A percentile compares a stretch with the other conserved stretches of the same genome.
Evolutionary conservation across 164 flowering plant species (phyloP).

Genomic region (Annona cherimola): DNA sequence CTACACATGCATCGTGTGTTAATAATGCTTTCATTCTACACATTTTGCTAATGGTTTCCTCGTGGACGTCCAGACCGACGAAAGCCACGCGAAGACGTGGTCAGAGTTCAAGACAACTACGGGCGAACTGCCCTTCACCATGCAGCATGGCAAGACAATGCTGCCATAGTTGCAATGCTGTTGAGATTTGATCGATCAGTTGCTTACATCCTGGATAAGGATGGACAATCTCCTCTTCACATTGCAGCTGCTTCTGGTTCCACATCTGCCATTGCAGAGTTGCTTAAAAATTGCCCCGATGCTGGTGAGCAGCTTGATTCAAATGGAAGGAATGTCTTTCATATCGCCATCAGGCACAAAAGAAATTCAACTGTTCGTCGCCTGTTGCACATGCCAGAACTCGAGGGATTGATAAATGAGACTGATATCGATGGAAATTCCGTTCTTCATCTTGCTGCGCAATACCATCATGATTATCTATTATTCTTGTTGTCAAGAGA

Average conservation of each 20-base stretch:
- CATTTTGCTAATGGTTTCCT: not conserved
- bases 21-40: not conserved
- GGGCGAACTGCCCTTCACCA: constrained; percentile 10
- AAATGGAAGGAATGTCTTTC: constrained; percentile 1
- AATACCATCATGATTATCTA: not conserved
- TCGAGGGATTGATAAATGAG: not conserved
- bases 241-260: constrained; percentile 4
- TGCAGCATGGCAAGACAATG: constrained; percentile 1
- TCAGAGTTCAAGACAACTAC: not conserved
- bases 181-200: not conserved
- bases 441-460: constrained; percentile 2
- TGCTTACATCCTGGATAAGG: constrained; percentile 1
- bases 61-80: too few relatives aligned
- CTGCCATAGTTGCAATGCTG: not conserved
- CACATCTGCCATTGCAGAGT: not conserved
- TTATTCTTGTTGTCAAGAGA: not conserved
- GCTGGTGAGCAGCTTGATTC: not conserved
- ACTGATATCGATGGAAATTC: not conserved
- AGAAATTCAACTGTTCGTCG: not conserved
- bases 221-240: constrained; percentile 8
- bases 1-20: not conserved
- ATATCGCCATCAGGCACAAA: not conserved
- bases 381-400: not conserved
- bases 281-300: constrained; percentile 7
- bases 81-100: not conserved